Base-by-base conservation (phyloP, 1,139 yeast species). In the Debaryomyces psychrophilus region DNA sequence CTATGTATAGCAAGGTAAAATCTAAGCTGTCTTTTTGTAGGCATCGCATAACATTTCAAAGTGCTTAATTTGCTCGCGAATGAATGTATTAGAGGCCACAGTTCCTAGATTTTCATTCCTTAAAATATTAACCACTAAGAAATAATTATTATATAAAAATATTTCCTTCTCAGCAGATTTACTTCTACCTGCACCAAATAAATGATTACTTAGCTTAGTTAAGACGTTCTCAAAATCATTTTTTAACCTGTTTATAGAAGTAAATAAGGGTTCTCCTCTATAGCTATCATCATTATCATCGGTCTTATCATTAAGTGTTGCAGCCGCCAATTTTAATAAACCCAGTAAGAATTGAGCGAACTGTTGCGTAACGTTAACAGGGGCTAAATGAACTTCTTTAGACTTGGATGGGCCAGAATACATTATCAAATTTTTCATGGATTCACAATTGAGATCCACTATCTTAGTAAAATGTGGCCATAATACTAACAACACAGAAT, bases 401-500 rank as follows among this genome's bases (percentile, higher is more conserved):
- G 58, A 47, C 50, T 56, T 63, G 12, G 36, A 35, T 3, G 42
- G 29, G 1, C 38, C 35, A 43, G 39, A 61, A 57, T 12, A 52
- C 35, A 61, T 43, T 71, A 65, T 31, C 65, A 73, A 46, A 66
- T 72, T 51, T 72, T 80, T 73, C 64, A 90, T 69, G 25, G 82
- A 79, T 18, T 85, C 90, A 60, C 95, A 85, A 57, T 90, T 89
- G 40, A 79, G 67, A 62, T 90, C 97, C 44, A 90, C 77, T 34
- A 88, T 72, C 43, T 73, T 77, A 57, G 93, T 95, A 58, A 90
- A 87, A 49, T 81, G 83, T 1, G 97, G 97, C 97, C 97, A 92
- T 35, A 92, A 68, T 0, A 77, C 62, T 40, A 88, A 76, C 49
- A 86, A 66, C 50, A 87, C 81, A 9, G 83, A 74, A 59, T 87